phyloP scores from a whole-genome alignment of 2,329 filamentous ascomycete species.

The Scleromitrula shiraiana region DNA sequence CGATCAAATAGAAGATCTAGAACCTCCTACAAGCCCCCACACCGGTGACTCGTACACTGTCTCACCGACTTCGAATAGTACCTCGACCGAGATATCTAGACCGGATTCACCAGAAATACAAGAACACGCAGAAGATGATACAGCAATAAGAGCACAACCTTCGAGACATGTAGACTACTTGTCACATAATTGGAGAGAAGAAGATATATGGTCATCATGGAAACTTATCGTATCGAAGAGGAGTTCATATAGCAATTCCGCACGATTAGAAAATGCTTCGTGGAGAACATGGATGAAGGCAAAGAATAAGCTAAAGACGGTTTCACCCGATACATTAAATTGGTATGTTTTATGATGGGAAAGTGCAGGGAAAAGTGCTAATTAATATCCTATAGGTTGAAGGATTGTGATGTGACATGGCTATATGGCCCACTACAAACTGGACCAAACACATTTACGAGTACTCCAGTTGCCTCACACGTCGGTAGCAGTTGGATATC shows the following conservation, averaged over 20 bases:
- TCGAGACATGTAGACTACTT: constrained; percentile 87
- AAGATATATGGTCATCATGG: constrained; percentile 98
- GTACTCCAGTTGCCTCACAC: constrained; percentile 32
- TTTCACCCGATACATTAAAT: constrained; percentile 85
- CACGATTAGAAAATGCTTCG: constrained; percentile 81
- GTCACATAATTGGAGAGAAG: constrained; percentile 88
- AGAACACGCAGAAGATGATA: constrained; percentile 41
- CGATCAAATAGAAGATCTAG: constrained; percentile 34
- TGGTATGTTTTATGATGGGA: constrained; percentile 38
- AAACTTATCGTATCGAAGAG: constrained; percentile 73
- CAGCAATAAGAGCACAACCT: constrained; percentile 35
- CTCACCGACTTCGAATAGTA: constrained; percentile 55
- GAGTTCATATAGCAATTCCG: constrained; percentile 57
- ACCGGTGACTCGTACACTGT: constrained; percentile 47
- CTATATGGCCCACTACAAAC: constrained; percentile 79
- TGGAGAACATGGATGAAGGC: constrained; percentile 95
- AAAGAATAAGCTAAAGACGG: constrained; percentile 76
- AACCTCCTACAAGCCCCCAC: constrained; percentile 42
- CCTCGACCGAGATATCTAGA: constrained; percentile 42
- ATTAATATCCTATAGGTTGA: constrained; percentile 32
- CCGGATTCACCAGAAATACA: constrained; percentile 17
- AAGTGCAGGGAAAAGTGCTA: constrained; percentile 28
- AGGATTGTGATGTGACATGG: constrained; percentile 33
- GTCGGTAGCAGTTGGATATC: constrained; percentile 46
- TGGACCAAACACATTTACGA: constrained; percentile 45